Percentiles rank a stretch among this genome's conserved stretches.
These are phyloP conservation scores for Jasminum sambac DNA, from an alignment of 257 asterid genomes.

Conservation along the genomic window DNA sequence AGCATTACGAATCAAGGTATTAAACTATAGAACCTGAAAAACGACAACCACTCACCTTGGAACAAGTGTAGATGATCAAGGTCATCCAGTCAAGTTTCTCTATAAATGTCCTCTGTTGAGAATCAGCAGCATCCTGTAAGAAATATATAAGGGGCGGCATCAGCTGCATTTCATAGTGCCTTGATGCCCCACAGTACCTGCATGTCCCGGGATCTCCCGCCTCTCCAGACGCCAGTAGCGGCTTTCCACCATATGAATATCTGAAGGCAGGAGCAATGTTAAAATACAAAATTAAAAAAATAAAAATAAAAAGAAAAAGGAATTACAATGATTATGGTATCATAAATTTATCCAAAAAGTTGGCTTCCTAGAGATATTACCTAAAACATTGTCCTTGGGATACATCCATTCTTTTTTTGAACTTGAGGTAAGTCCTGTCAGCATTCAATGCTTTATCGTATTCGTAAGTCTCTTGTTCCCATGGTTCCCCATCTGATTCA, in stretches of 20 bases:
- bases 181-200: slow-evolving; percentile 61
- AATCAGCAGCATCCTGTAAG: slow-evolving; percentile 63
- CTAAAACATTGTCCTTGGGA: slow-evolving; percentile 91
- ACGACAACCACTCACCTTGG: slow-evolving; percentile 46
- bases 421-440: slow-evolving; percentile 85
- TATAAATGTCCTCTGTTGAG: slow-evolving; percentile 37
- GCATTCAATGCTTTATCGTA: slow-evolving; percentile 78
- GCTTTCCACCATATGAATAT: slow-evolving; percentile 75
- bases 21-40: not conserved
- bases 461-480: slow-evolving; percentile 80
- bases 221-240: slow-evolving; percentile 59
- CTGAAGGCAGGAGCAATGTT: slow-evolving; percentile 35
- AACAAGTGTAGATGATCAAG: slow-evolving; percentile 69
- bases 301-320: no score
- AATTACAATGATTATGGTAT: not conserved
- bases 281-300: not conserved
- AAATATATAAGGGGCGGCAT: slow-evolving; percentile 83
- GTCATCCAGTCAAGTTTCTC: slow-evolving; percentile 79
- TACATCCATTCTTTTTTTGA: slow-evolving; percentile 76
- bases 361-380: slow-evolving; percentile 30
- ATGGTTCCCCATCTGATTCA: slow-evolving; percentile 49
- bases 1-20: not conserved
- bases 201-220: slow-evolving; percentile 51
- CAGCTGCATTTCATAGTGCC: slow-evolving; percentile 84
- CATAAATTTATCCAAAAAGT: not conserved